Conservation (phyloP, 257 asterid species). For the Nicotiana noctiflora region DNA sequence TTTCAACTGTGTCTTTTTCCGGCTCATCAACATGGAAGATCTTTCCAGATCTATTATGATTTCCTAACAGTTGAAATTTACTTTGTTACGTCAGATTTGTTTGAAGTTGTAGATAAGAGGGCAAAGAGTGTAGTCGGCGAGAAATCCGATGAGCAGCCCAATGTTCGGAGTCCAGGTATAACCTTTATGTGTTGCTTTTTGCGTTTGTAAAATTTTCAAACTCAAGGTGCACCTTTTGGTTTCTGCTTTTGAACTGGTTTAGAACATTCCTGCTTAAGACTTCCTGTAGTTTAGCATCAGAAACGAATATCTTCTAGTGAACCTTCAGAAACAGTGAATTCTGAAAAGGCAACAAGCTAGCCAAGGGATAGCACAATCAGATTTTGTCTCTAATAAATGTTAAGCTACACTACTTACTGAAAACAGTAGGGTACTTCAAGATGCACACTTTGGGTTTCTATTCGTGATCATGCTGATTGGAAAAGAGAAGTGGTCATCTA, state of each 20-base stretch:
- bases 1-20: neutral
- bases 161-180: slow-evolving; percentile 48
- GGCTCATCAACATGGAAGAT: neutral
- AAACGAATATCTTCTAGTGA: slow-evolving; percentile 43
- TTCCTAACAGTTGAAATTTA: slow-evolving; percentile 1
- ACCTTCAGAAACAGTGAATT: slow-evolving; percentile 30
- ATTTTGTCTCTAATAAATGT: slow-evolving; percentile 37
- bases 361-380: slow-evolving; percentile 39
- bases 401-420: slow-evolving; percentile 18
- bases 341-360: slow-evolving; percentile 32
- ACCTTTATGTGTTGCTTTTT: slow-evolving; percentile 6
- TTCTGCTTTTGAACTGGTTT: slow-evolving; percentile 1
- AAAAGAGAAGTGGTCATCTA: neutral
- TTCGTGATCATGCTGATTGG: neutral
- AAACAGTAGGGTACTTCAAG: slow-evolving; percentile 17
- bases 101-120: slow-evolving; percentile 92
- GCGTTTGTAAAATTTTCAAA: neutral
- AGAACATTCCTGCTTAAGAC: neutral
- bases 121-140: slow-evolving; percentile 94
- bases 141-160: slow-evolving; percentile 60
- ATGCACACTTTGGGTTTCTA: neutral
- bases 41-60: neutral
- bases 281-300: slow-evolving; percentile 24
- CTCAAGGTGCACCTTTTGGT: neutral
- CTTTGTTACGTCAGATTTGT: slow-evolving; percentile 54